Evolutionary conservation across 345 rosid species (phyloP).

Genomic region (Odontarrhena argentea): DNA sequence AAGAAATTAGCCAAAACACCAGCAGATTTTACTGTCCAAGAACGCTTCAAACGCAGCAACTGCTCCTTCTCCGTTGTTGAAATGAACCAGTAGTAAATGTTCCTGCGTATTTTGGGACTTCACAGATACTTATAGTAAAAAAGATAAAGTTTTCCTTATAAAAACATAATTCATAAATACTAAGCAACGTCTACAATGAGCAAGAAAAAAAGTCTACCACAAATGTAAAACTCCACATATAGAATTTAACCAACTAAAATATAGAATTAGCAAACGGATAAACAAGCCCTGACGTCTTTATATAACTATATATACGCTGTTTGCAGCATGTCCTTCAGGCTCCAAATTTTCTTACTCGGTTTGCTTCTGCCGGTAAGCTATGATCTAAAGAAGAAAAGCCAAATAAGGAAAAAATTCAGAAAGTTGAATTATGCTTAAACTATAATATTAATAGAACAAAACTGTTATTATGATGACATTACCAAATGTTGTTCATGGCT

Average conservation of each 20-base stretch:
- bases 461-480: not conserved
- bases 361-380: constrained; percentile 36
- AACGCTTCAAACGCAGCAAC: constrained; percentile 57
- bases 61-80: not conserved
- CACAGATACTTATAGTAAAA: not conserved
- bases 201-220: not conserved
- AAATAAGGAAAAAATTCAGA: constrained; percentile 19
- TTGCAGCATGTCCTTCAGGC: constrained; percentile 18
- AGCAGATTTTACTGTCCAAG: constrained; percentile 51
- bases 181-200: constrained; percentile 33
- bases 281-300: constrained; percentile 35
- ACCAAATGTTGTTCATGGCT: constrained; percentile 43
- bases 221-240: constrained; percentile 12
- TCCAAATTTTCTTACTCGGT: constrained; percentile 36
- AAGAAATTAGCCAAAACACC: not conserved
- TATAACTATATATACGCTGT: constrained; percentile 28
- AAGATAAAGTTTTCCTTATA: not conserved
- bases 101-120: not conserved
- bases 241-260: constrained; percentile 18
- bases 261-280: constrained; percentile 31
- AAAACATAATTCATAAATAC: not conserved
- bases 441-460: not conserved
- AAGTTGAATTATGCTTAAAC: constrained; percentile 18
- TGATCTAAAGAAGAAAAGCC: constrained; percentile 34
- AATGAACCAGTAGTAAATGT: not conserved